Evolutionary conservation across 495 filamentous ascomycete genomes (phyloP).

Genomic region (Cudoniella acicularis): DNA sequence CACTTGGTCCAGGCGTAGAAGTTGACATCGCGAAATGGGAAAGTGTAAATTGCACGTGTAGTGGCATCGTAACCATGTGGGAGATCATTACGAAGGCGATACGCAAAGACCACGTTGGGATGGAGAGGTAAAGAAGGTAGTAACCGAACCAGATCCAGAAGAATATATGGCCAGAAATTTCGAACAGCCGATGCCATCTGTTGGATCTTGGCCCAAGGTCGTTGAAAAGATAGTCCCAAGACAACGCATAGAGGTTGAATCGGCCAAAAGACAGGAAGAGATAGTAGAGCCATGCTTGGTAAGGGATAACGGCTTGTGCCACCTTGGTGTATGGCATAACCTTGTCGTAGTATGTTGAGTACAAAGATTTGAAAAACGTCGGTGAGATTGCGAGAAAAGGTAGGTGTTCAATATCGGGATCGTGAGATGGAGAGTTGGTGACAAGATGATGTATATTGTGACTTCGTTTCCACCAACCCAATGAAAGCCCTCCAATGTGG

Average conservation of each 20-base stretch:
- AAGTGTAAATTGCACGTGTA: conserved; percentile 94
- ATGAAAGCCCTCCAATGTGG: conserved; percentile 80
- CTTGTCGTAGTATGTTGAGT: conserved; percentile 85
- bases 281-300: conserved; percentile 86
- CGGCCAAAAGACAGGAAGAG: conserved; percentile 78
- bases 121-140: conserved; percentile 67
- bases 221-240: conserved; percentile 74
- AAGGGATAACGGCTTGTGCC: conserved; percentile 64
- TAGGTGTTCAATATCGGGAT: conserved; percentile 96
- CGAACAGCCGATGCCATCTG: conserved; percentile 85
- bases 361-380: conserved; percentile 70
- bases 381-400: conserved; percentile 93
- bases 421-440: conserved; percentile 94
- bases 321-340: conserved; percentile 79
- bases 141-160: conserved; percentile 98
- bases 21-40: conserved; percentile 98
- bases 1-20: conserved; percentile 76
- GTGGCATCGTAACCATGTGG: conserved; percentile 79
- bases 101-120: conserved; percentile 67
- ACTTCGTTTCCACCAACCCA: conserved; percentile 96
- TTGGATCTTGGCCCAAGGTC: conserved; percentile 78
- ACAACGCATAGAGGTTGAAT: conserved; percentile 88
- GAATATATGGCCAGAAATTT: conserved; percentile 74
- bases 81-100: conserved; percentile 78
- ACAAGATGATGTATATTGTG: conserved; percentile 99